Evolutionary conservation across 306 rosid genomes (phyloP).

Genomic region (Gastrolobium villosum): DNA sequence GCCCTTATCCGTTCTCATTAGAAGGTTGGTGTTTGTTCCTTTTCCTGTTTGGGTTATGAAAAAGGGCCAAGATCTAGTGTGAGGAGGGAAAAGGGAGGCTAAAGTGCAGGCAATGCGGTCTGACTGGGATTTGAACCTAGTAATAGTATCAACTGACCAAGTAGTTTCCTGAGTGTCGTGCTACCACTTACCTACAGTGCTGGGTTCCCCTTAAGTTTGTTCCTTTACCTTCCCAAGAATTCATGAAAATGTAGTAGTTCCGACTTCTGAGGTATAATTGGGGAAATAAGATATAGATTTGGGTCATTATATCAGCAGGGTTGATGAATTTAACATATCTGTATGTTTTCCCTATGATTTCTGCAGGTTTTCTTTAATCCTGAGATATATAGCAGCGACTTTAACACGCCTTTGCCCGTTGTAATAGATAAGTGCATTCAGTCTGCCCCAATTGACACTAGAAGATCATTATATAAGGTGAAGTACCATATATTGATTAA

Average conservation of each 20-base stretch:
- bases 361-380: constrained; percentile 95
- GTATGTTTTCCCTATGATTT: constrained; percentile 32
- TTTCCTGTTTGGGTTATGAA: constrained; percentile 23
- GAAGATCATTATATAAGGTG: constrained; percentile 97
- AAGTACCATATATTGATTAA: constrained; percentile 39
- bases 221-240: constrained; percentile 27
- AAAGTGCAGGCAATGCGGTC: background rate
- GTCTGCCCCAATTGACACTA: constrained; percentile 98
- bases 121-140: constrained; percentile 7
- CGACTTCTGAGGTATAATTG: constrained; percentile 23
- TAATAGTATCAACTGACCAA: constrained; percentile 20
- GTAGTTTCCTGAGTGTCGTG: constrained; percentile 37
- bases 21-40: constrained; percentile 12
- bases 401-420: constrained; percentile 84
- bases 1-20: constrained; percentile 15
- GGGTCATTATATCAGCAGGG: constrained; percentile 17
- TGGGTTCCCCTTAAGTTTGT: constrained; percentile 1
- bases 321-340: constrained; percentile 27
- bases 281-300: constrained; percentile 20
- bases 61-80: constrained; percentile 1
- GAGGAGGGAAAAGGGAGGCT: constrained; percentile 12
- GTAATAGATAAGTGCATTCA: constrained; percentile 98
- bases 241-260: constrained; percentile 39
- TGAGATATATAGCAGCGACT: constrained; percentile 90
- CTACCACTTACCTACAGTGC: background rate